Percentiles rank a stretch among this genome's conserved stretches.
Conservation (phyloP, 208 protist genomes). For the Acanthamoeba royreba region DNA sequence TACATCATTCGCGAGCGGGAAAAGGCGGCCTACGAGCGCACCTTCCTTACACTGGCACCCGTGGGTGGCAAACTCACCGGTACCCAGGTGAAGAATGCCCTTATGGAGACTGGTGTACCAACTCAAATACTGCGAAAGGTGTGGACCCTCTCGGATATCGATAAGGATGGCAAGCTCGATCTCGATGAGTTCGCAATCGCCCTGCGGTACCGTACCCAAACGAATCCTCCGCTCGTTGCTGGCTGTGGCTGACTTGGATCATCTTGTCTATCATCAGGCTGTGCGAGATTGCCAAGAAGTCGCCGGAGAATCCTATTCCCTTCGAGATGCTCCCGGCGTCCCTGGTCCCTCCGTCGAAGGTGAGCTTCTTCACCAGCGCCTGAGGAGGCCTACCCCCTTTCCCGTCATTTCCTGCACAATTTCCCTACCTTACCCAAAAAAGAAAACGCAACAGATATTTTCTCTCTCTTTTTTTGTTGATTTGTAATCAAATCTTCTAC, state of each 20-base stretch:
- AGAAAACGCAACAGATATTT: no score
- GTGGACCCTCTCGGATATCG: conserved; percentile 71
- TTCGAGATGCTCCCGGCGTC: conserved; percentile 34
- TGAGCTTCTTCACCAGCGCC: background rate
- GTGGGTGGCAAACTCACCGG: conserved; percentile 52
- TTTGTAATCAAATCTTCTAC: no score
- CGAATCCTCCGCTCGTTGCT: background rate
- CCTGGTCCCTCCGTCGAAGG: background rate
- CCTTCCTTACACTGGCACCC: conserved; percentile 30
- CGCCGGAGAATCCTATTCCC: background rate
- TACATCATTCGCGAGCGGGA: background rate
- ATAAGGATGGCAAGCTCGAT: conserved; percentile 66
- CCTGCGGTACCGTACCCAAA: conserved; percentile 38
- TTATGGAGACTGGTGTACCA: conserved; percentile 55
- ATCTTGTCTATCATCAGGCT: background rate
- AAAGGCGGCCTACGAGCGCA: background rate
- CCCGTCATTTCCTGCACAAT: no score
- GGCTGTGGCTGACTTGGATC: background rate
- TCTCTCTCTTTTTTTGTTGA: no score
- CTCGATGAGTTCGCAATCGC: conserved; percentile 61
- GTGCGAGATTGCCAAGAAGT: conserved; percentile 30
- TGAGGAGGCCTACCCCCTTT: background rate
- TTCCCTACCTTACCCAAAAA: no score
- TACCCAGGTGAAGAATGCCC: conserved; percentile 36
- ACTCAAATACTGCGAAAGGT: conserved; percentile 53